Evolutionary conservation across 345 rosid genomes (phyloP).

Genomic region (Eutrema heterophyllum): DNA sequence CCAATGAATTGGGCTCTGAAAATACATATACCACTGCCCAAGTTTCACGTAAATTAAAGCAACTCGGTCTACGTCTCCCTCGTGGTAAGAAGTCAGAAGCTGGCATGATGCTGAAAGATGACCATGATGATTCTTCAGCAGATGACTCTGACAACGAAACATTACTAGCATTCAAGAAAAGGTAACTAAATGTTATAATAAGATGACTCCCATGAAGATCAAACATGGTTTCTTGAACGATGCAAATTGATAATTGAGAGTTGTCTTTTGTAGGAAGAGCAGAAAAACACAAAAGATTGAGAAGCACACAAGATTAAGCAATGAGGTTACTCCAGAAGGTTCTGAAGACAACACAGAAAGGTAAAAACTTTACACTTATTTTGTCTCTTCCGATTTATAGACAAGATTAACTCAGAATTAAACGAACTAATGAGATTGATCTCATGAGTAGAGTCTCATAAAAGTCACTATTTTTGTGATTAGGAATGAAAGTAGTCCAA

Average conservation of each 20-base stretch:
- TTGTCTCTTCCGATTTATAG: background rate
- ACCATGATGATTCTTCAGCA: constrained; percentile 31
- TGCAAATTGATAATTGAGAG: background rate
- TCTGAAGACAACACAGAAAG: constrained; percentile 34
- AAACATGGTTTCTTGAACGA: constrained; percentile 4
- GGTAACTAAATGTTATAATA: constrained; percentile 35
- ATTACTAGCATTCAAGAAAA: constrained; percentile 53
- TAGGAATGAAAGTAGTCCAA: constrained; percentile 34
- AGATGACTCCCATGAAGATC: background rate
- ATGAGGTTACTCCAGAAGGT: constrained; percentile 13
- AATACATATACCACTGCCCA: constrained; percentile 60
- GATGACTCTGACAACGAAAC: constrained; percentile 55
- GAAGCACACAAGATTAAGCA: constrained; percentile 17
- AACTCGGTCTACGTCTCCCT: constrained; percentile 63
- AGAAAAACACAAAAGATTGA: constrained; percentile 7
- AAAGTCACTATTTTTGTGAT: background rate
- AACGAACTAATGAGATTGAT: background rate
- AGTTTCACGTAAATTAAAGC: constrained; percentile 73
- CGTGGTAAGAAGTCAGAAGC: constrained; percentile 38
- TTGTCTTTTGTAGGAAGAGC: constrained; percentile 21
- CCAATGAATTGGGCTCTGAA: constrained; percentile 62
- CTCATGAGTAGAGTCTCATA: background rate
- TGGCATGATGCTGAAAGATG: constrained; percentile 46
- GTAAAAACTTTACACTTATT: constrained; percentile 9
- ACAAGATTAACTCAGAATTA: background rate